phyloP scores from a whole-genome alignment of 1,139 yeast genomes.

The Kodamaea fungicola region DNA sequence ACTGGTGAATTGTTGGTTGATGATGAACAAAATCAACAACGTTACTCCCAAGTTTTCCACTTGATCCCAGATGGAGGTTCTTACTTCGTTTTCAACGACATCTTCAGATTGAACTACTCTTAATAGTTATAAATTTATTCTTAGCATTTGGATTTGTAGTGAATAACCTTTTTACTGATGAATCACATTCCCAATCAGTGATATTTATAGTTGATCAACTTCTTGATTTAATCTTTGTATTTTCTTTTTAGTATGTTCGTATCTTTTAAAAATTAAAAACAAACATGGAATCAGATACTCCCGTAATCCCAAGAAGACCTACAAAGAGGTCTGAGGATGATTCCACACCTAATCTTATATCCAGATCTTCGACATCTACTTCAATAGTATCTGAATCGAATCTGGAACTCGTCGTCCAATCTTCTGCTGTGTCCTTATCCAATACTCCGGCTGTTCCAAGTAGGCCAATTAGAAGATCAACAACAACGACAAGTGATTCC shows the following conservation, averaged over 20 bases:
- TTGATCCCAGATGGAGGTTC: slow-evolving; percentile 89
- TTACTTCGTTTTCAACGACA: slow-evolving; percentile 92
- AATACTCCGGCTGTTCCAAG: background rate
- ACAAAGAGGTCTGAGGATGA: background rate
- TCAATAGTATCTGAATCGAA: background rate
- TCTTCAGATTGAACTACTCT: slow-evolving; percentile 83
- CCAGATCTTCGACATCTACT: background rate
- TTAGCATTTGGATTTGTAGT: background rate
- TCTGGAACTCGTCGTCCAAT: background rate
- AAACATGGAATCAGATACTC: background rate
- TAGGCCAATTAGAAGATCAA: background rate
- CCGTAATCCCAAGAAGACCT: background rate
- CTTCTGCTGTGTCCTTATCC: background rate
- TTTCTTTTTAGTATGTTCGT: background rate
- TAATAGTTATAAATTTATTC: slow-evolving; percentile 12
- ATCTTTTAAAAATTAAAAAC: background rate
- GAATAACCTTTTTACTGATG: background rate
- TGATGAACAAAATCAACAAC: slow-evolving; percentile 91
- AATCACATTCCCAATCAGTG: background rate
- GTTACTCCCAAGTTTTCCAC: slow-evolving; percentile 97
- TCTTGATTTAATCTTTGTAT: too few species aligned
- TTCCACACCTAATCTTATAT: background rate
- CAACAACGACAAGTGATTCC: background rate
- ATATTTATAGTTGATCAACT: too few species aligned
- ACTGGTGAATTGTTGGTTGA: slow-evolving; percentile 93